phyloP scores from a whole-genome alignment of 495 filamentous ascomycete species.

The Neurospora africana region DNA sequence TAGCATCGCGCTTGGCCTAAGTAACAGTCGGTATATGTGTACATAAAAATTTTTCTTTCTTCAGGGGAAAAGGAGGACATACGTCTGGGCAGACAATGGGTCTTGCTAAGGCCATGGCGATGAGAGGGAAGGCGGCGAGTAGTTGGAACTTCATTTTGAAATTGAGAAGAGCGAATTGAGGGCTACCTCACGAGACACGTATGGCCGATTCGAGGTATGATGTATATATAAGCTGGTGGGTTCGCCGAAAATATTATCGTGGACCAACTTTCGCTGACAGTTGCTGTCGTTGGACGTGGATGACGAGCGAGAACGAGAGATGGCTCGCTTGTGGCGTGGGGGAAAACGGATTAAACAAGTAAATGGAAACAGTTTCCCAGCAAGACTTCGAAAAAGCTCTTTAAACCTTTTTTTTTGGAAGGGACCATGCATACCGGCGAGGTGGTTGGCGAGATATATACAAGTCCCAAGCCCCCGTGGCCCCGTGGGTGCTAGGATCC shows the following conservation, averaged over 20 bases:
- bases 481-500: neutral
- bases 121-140: slow-evolving; percentile 12
- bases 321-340: neutral
- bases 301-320: neutral
- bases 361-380: neutral
- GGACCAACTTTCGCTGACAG: neutral
- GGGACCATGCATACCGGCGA: neutral
- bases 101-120: slow-evolving; percentile 11
- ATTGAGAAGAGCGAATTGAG: neutral
- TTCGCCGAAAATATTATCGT: neutral
- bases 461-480: neutral
- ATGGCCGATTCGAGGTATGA: neutral
- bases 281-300: neutral
- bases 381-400: neutral
- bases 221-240: neutral
- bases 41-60: neutral
- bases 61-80: slow-evolving; percentile 5
- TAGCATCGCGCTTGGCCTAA: slow-evolving; percentile 36
- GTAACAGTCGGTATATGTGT: slow-evolving; percentile 4
- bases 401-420: neutral
- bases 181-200: neutral
- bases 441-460: neutral
- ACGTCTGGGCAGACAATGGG: slow-evolving; percentile 30
- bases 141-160: slow-evolving; percentile 17
- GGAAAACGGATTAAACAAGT: neutral